Base-by-base conservation (phyloP, 2,329 filamentous ascomycete genomes). In the Xylariaceae sp. region DNA sequence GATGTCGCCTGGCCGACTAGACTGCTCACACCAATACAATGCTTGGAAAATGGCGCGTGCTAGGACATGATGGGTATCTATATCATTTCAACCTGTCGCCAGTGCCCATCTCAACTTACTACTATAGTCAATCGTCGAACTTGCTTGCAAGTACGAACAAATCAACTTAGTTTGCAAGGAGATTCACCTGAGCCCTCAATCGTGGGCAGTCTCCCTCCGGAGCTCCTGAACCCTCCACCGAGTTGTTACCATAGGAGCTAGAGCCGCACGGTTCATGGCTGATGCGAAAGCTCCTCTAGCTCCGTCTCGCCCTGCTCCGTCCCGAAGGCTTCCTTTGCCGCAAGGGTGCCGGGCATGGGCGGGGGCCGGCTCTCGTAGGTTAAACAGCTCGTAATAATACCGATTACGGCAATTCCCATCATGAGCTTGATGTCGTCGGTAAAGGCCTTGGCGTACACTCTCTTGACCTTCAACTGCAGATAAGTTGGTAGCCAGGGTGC, bases 401-500 rank as follows among this genome's bases (percentile, higher is more conserved):
- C 77, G 44, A 68, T 67, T 3, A 69, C 72, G 34, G 74, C 72
- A 12, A 76, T 62, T 30, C 73, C 69, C 45, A 75, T 71, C 72
- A 80, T 75, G 46, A 79, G 66, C 51, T 71, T 73, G 39, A 76
- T 72, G 56, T 80, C 73, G 31, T 72, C 69, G 1, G 70, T 69
- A 61, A 80, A 80, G 1, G 77, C 76, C 1, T 60, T 65, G 0
- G 76, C 72, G 53, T 80, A 80, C 6, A 75, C 72, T 11, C 67
- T 62, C 50, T 70, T 71, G 29, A 78, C 68, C 6, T 68, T 56
- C 1, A 67, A 61, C 43, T 70, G 69, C 11, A 71, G 60, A 1
- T 69, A 62, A 0, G 57, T 49, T 0, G 72, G 65, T 32, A 76
- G 66, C 30, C 67, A 64, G 7, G 73, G 63, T 27, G 70, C 66